Base-by-base conservation (phyloP, 352 stramenopile genomes). In the Pythium oligandrum region DNA sequence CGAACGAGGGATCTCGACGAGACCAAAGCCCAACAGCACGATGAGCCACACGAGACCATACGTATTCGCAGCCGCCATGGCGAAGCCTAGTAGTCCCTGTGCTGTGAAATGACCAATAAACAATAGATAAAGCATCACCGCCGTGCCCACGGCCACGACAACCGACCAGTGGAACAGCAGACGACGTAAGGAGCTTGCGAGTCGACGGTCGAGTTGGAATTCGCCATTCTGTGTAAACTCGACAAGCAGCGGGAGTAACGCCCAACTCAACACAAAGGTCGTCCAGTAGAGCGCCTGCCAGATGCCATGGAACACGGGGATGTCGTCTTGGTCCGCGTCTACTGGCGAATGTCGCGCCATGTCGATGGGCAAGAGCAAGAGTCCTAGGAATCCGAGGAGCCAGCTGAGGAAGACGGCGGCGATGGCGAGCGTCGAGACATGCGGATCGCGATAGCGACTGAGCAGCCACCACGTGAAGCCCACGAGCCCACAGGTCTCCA, bases 261-360 rank as follows among this genome's bases (percentile, higher is more conserved):
- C 36, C 77, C 80, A 90, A 45, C 75, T 82, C 45, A 90, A 61
- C 35, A 67, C 4, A 51, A 90, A 88, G 40, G 77, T 85, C 17
- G 67, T 32, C 75, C 78, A 90, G 53, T 90, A 90, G 6, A 90
- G 53, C 47, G 70, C 38, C 56, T 79, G 64, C 80, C 80, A 91
- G 11, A 45, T 52, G 9, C n/a, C 38, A 4, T 51, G 3, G 46
- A 31, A 30, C 6, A 33, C 34, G 32, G 11, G 6, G 5, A 50
- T 42, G 32, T 61, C 47, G 10, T 51, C 51, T 11, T 37, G 6
- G 31, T 50, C 17, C 31, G 57, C 49, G 10, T 55, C 17, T 2
- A 39, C 42, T 11, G 4, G 12, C 12, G 51, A 51, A 11, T 84
- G 78, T 4, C 55, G 60, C 4, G 67, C 66, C 33, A 90, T 60